Conservation (phyloP, 305 asterid genomes). For the Fraxinus nigra region DNA sequence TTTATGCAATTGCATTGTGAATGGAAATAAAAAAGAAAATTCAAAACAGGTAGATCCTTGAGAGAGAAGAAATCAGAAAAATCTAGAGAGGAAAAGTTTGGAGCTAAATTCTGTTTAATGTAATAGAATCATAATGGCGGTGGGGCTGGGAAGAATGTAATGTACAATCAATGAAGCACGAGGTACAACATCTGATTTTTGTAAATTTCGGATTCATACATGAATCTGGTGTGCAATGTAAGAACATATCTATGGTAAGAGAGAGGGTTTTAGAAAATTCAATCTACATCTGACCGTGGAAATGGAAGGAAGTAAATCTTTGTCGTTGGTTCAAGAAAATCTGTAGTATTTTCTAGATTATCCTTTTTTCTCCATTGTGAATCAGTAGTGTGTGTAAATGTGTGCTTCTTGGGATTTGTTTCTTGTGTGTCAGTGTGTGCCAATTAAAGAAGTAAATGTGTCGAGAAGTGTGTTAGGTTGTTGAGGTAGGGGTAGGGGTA, state of each 20-base stretch:
- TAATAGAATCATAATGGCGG: constrained; percentile 27
- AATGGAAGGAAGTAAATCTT: constrained; percentile 20
- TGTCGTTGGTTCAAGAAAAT: constrained; percentile 20
- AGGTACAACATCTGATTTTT: constrained; percentile 18
- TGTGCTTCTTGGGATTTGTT: constrained; percentile 27
- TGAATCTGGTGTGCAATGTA: constrained; percentile 5
- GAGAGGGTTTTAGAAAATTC: constrained; percentile 13
- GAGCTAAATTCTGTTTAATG: constrained; percentile 10
- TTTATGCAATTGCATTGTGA: constrained; percentile 39
- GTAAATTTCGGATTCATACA: not conserved
- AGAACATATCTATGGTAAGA: constrained; percentile 26
- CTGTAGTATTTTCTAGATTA: not conserved
- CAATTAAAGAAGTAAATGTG: constrained; percentile 13
- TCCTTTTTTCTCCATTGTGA: not conserved
- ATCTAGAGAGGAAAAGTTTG: constrained; percentile 6
- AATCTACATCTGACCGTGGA: constrained; percentile 16
- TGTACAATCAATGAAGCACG: constrained; percentile 26
- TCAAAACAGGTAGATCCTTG: not conserved
- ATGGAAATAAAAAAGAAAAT: not conserved
- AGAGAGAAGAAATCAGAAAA: not conserved
- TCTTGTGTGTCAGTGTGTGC: constrained; percentile 14
- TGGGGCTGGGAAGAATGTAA: constrained; percentile 22
- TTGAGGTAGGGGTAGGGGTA: not conserved
- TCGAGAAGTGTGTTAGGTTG: constrained; percentile 23
- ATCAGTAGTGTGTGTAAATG: not conserved